Percentiles rank a stretch among this genome's conserved stretches.
phyloP scores from a whole-genome alignment of 164 flowering plant genomes.

The Macadamia integrifolia region DNA sequence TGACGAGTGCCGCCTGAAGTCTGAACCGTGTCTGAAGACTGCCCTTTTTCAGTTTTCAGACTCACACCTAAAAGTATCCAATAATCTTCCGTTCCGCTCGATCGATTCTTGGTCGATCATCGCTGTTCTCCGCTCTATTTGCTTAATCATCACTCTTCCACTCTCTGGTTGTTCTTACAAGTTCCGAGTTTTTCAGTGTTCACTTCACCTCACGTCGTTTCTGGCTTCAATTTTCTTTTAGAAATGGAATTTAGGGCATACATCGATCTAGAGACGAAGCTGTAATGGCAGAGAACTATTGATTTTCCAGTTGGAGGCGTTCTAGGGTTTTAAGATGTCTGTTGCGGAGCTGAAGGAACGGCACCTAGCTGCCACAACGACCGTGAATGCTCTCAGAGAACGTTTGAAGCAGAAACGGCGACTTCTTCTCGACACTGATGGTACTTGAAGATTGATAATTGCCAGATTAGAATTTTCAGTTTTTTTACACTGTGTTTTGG shows the following conservation, averaged over 20 bases:
- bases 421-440: slow-evolving; percentile 78
- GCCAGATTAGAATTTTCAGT: background rate
- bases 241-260: slow-evolving; percentile 4
- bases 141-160: too few species aligned
- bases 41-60: too few species aligned
- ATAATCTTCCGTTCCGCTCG: too few species aligned
- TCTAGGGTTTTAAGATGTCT: slow-evolving; percentile 37
- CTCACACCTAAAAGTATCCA: too few species aligned
- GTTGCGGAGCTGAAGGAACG: slow-evolving; percentile 81
- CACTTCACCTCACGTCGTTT: background rate
- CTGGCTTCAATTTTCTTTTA: background rate
- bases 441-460: slow-evolving; percentile 21
- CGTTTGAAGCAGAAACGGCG: slow-evolving; percentile 68
- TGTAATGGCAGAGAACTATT: slow-evolving; percentile 3
- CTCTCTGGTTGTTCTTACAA: too few species aligned
- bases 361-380: slow-evolving; percentile 58
- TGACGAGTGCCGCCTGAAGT: too few species aligned
- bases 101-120: too few species aligned
- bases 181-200: too few species aligned
- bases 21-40: too few species aligned
- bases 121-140: too few species aligned
- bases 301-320: background rate
- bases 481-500: background rate
- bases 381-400: slow-evolving; percentile 59
- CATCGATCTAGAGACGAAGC: slow-evolving; percentile 5